Evolutionary conservation across 805 yeast species (phyloP).

Genomic region (Candida odintsovae): DNA sequence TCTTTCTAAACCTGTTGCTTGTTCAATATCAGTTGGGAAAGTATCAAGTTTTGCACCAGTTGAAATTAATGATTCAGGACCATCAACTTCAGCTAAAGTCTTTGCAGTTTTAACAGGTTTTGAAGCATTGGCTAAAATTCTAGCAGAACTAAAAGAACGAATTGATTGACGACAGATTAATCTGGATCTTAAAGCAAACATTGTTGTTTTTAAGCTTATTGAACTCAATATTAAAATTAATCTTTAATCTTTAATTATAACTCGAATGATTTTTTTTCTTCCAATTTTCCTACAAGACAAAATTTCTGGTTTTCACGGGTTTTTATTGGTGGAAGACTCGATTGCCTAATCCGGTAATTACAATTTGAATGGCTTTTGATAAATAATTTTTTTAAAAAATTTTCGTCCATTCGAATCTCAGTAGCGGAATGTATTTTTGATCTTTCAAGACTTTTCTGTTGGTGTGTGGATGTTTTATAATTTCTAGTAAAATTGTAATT

Average conservation of each 20-base stretch:
- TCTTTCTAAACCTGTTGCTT: constrained; percentile 98
- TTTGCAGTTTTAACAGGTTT: constrained; percentile 49
- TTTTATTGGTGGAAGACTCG: constrained; percentile 19
- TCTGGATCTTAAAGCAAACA: constrained; percentile 33
- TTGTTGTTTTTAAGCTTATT: constrained; percentile 4
- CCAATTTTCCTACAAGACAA: background rate
- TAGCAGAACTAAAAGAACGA: constrained; percentile 29
- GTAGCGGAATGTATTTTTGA: background rate
- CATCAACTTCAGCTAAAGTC: constrained; percentile 70
- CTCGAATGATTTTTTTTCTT: constrained; percentile 21
- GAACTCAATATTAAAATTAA: background rate
- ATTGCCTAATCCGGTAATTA: constrained; percentile 13
- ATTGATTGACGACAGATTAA: constrained; percentile 26
- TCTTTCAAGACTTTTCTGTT: no score
- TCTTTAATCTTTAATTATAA: background rate
- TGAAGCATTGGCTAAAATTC: constrained; percentile 23
- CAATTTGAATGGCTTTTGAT: background rate
- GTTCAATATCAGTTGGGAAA: constrained; percentile 91
- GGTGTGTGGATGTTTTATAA: no score
- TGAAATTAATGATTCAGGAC: constrained; percentile 75
- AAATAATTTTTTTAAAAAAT: no score
- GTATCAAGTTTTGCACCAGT: constrained; percentile 83
- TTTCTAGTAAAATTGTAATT: no score
- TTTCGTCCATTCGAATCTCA: constrained; percentile 7
- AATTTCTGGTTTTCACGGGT: constrained; percentile 10